A percentile compares a stretch with the other conserved stretches of the same genome.
Evolutionary conservation across 176 grass and related monocot species (phyloP).

Genomic region (Juncus inflexus): DNA sequence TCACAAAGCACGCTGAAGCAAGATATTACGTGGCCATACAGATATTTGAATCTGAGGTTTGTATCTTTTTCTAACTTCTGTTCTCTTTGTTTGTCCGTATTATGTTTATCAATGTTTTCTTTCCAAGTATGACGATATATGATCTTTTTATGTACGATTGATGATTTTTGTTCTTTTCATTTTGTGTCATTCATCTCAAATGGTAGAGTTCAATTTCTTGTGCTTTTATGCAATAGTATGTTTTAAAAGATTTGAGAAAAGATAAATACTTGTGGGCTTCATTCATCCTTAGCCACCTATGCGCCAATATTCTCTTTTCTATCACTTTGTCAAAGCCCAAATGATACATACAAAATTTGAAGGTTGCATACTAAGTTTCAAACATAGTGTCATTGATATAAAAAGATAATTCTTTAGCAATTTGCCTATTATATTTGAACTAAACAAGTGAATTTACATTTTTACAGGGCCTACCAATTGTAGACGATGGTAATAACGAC

Average conservation of each 20-base stretch:
- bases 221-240: too few species aligned
- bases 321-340: neutral
- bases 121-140: neutral
- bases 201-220: neutral
- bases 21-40: conserved; percentile 94
- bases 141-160: neutral
- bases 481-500: conserved; percentile 89
- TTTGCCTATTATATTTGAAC: neutral
- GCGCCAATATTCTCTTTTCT: too few species aligned
- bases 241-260: too few species aligned
- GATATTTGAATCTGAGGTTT: conserved; percentile 83
- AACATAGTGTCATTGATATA: too few species aligned
- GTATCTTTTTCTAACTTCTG: conserved; percentile 3
- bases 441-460: conserved; percentile 26
- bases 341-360: conserved; percentile 1
- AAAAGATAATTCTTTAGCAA: conserved; percentile 2
- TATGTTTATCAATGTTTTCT: conserved; percentile 2
- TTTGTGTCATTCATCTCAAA: conserved; percentile 11
- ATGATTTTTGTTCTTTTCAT: too few species aligned
- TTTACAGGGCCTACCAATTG: conserved; percentile 68
- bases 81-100: too few species aligned
- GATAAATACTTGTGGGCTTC: too few species aligned
- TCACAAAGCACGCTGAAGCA: conserved; percentile 62
- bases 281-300: too few species aligned
- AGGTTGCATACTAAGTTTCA: neutral